Evolutionary conservation across 2,329 filamentous ascomycete species (phyloP).

Genomic region (Fusarium fracticaudum): DNA sequence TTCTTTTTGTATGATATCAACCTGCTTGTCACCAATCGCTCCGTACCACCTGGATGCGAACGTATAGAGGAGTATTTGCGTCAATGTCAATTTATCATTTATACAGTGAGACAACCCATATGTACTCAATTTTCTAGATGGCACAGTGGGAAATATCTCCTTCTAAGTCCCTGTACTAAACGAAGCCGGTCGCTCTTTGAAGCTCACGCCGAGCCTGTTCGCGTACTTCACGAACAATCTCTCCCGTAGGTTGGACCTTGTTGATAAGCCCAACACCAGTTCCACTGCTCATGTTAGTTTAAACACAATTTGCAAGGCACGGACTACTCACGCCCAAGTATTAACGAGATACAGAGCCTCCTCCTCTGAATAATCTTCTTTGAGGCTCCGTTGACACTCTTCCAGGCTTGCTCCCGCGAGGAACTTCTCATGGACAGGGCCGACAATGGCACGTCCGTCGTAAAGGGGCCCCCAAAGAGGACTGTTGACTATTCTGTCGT

Average conservation of each 20-base stretch:
- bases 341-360: slow-evolving; percentile 46
- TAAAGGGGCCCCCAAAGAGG: slow-evolving; percentile 55
- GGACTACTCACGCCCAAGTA: slow-evolving; percentile 52
- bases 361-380: slow-evolving; percentile 50
- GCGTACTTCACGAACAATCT: slow-evolving; percentile 55
- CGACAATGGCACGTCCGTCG: slow-evolving; percentile 56
- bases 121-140: slow-evolving; percentile 27
- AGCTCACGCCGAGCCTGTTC: slow-evolving; percentile 50
- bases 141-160: neutral
- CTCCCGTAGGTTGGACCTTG: slow-evolving; percentile 51
- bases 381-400: slow-evolving; percentile 53
- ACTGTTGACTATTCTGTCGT: slow-evolving; percentile 53
- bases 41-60: slow-evolving; percentile 21
- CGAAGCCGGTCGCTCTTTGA: slow-evolving; percentile 38
- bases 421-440: slow-evolving; percentile 53
- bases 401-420: slow-evolving; percentile 52
- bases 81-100: slow-evolving; percentile 13
- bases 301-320: neutral
- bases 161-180: neutral
- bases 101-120: slow-evolving; percentile 8
- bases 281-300: slow-evolving; percentile 45
- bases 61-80: slow-evolving; percentile 33
- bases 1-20: slow-evolving; percentile 40
- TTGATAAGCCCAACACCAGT: slow-evolving; percentile 58
- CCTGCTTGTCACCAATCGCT: slow-evolving; percentile 14